Percentiles rank a stretch among this genome's conserved stretches.
These are phyloP conservation scores for Phalaenopsis equestris DNA, from an alignment of 106 monocot species.

Conservation along the genomic window DNA sequence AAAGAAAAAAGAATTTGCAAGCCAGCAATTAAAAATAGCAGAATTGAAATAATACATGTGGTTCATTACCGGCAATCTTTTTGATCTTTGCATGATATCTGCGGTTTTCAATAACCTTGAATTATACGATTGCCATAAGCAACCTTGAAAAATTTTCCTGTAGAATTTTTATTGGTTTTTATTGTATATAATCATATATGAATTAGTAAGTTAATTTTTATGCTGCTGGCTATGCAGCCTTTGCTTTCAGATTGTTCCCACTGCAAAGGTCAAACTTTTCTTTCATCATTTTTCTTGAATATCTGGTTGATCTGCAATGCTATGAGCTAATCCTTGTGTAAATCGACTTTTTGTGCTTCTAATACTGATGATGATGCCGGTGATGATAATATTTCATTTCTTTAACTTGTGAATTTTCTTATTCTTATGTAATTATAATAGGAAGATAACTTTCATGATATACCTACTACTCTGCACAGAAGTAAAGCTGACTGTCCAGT, in stretches of 20 bases:
- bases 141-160: not conserved
- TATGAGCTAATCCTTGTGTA: not conserved
- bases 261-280: not conserved
- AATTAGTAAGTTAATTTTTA: not conserved
- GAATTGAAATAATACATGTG: too few relatives aligned
- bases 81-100: not conserved
- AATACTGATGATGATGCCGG: not conserved
- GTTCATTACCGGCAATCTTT: not conserved
- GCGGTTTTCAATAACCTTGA: not conserved
- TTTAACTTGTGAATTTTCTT: not conserved
- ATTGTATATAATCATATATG: not conserved
- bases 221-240: not conserved
- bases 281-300: not conserved
- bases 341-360: not conserved
- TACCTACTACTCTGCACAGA: conserved; percentile 90
- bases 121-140: not conserved
- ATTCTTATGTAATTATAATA: conserved; percentile 6
- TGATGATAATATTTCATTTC: not conserved
- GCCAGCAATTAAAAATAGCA: too few relatives aligned
- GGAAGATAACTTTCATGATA: conserved; percentile 83
- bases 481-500: conserved; percentile 94
- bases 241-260: not conserved
- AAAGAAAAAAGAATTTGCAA: too few relatives aligned
- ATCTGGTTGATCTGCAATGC: not conserved
- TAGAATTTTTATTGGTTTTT: not conserved